Evolutionary conservation across 768 basidiomycete genomes (phyloP), one percentile per base, ranked within the genome.

Genomic region (Leccinum rimulosum): DNA sequence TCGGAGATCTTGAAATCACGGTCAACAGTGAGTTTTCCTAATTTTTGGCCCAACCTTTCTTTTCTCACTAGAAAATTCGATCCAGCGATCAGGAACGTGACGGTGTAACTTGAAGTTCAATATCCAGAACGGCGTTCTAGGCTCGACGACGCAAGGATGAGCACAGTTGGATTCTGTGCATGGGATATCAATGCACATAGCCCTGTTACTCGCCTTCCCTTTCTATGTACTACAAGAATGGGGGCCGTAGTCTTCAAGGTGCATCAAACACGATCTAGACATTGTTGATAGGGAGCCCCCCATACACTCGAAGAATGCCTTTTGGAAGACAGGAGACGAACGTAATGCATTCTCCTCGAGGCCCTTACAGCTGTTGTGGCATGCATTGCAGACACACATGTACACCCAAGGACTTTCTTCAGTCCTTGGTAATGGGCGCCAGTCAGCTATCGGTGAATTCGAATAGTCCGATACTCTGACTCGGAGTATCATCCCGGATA

Each of bases 1-100:
- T n/a, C n/a, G n/a, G 77, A 81, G 60, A 68, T 82, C 6, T 73
- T 80, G 52, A 71, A 73, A 63, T 82, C 82, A 30, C 79, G 75
- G 58, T 69, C 69, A 7, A 76, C 72, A 38, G 81, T 83, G 58
- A 61, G 61, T 19, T 22, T 38, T 38, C 52, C 50, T 12, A 1
- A 19, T 50, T 45, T 9, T 3, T 12, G 19, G 3, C 33, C 38
- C n/a, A 3, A 1, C 9, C 10, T 14, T 40, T 14, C 54, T 10
- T 36, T 61, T 61, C 31, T 55, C n/a, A 62, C 22, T 30, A 12
- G 33, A 30, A 8, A 17, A 25, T 43, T 55, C 17, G 38, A 56
- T 27, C 5, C 59, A 82, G 80, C 66, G 61, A n/a, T 76, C 78
- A 3, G 72, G 66, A 53, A 71, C 72, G 6, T 75, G n/a, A n/a